phyloP scores from a whole-genome alignment of 108 stramenopile genomes.

The Chaetoceros muelleri region DNA sequence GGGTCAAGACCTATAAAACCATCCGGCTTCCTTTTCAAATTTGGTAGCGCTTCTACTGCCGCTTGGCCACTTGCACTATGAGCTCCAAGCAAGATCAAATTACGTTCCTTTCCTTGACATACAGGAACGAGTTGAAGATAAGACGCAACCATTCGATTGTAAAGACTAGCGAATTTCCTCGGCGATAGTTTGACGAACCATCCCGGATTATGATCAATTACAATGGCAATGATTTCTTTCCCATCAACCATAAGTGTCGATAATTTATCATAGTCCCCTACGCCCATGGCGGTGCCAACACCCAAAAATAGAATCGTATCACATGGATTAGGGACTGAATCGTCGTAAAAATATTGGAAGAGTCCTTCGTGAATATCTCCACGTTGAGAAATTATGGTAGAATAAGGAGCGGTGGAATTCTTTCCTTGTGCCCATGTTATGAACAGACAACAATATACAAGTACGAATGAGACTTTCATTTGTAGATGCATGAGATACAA shows the following conservation, averaged over 20 bases:
- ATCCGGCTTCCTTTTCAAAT: background rate
- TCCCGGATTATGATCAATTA: conserved; percentile 3
- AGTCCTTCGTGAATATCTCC: background rate
- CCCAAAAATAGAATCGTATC: conserved; percentile 4
- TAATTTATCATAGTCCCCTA: conserved; percentile 10
- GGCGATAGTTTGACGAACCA: conserved; percentile 4
- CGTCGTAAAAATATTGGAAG: conserved; percentile 3
- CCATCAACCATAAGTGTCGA: background rate
- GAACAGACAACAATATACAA: too few species aligned
- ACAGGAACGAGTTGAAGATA: background rate
- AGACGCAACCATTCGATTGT: background rate
- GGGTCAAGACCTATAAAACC: conserved; percentile 24
- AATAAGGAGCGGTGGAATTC: background rate
- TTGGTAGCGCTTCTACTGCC: conserved; percentile 10
- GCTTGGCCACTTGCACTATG: conserved; percentile 26
- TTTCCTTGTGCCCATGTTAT: too few species aligned
- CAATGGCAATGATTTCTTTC: background rate
- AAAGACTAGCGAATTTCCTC: background rate
- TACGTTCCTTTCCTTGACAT: background rate
- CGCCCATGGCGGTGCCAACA: conserved; percentile 16
- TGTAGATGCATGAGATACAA: too few species aligned
- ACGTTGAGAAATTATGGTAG: background rate
- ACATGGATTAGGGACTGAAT: background rate
- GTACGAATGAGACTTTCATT: too few species aligned
- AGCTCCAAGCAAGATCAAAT: conserved; percentile 12